Conservation (phyloP, 208 protist genomes). For the Herpetomonas tarakana region DNA sequence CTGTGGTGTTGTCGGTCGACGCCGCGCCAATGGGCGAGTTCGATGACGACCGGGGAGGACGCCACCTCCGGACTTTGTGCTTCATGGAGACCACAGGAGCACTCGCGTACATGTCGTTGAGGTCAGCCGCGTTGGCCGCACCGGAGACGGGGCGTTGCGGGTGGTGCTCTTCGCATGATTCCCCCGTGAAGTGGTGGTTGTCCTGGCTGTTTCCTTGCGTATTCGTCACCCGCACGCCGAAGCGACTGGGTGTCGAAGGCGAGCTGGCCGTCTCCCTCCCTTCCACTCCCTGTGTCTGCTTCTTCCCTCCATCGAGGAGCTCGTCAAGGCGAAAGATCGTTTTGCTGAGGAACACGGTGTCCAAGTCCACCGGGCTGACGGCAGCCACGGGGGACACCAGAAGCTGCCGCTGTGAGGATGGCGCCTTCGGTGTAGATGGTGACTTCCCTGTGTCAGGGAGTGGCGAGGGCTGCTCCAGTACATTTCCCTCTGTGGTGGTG, state of each 20-base stretch:
- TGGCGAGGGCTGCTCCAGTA: not conserved
- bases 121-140: not conserved
- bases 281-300: not conserved
- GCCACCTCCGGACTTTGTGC: not conserved
- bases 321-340: constrained; percentile 23
- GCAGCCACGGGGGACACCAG: not conserved
- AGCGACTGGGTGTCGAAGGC: no score
- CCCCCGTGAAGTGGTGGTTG: no score
- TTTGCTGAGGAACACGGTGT: constrained; percentile 33
- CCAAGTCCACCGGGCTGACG: constrained; percentile 26
- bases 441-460: not conserved
- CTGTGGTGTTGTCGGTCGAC: not conserved
- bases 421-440: not conserved
- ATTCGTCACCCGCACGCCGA: no score
- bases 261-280: not conserved
- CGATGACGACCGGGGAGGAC: no score
- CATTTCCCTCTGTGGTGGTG: constrained; percentile 3
- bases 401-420: not conserved
- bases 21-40: not conserved
- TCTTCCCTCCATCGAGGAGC: no score
- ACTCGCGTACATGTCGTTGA: not conserved
- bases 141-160: not conserved
- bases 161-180: no score
- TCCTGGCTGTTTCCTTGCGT: no score
- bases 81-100: not conserved